phyloP scores from a whole-genome alignment of 129 eudicot genomes.

The Lactuca saligna region DNA sequence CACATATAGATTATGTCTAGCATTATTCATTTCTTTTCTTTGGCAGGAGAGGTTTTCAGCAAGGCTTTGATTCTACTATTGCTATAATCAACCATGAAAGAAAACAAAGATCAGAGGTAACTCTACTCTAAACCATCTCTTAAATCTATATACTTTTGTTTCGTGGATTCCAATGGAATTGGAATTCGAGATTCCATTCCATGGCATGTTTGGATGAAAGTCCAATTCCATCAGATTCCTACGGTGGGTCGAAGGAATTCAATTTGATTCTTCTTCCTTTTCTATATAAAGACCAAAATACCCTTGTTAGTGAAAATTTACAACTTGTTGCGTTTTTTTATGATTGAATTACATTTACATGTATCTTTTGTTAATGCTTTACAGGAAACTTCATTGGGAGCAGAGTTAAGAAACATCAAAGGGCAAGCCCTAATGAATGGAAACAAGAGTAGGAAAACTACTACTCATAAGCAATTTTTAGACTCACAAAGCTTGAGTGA shows the following conservation, averaged over 20 bases:
- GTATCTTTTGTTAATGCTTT: slow-evolving; percentile 10
- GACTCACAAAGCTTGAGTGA: slow-evolving; percentile 56
- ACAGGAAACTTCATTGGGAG: slow-evolving; percentile 61
- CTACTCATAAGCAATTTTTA: slow-evolving; percentile 49
- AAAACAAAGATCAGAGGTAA: slow-evolving; percentile 84
- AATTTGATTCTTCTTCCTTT: too few species aligned
- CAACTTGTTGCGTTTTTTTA: background rate
- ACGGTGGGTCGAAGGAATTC: too few species aligned
- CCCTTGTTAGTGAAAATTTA: background rate
- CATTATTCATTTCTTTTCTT: background rate
- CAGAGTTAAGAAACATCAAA: slow-evolving; percentile 62
- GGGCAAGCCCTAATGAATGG: slow-evolving; percentile 60
- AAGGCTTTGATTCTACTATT: slow-evolving; percentile 83
- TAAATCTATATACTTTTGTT: too few species aligned
- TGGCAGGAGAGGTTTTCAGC: slow-evolving; percentile 74
- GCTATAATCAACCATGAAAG: slow-evolving; percentile 86
- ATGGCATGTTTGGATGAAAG: background rate
- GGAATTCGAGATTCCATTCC: too few species aligned
- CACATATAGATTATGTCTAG: background rate
- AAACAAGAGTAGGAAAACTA: slow-evolving; percentile 55
- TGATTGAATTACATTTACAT: background rate
- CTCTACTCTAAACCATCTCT: background rate
- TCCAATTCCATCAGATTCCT: background rate
- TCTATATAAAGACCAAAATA: background rate
- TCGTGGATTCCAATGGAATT: too few species aligned